Evolutionary conservation across 2,329 filamentous ascomycete genomes (phyloP).

Genomic region (Coleophoma eucalyptorum): DNA sequence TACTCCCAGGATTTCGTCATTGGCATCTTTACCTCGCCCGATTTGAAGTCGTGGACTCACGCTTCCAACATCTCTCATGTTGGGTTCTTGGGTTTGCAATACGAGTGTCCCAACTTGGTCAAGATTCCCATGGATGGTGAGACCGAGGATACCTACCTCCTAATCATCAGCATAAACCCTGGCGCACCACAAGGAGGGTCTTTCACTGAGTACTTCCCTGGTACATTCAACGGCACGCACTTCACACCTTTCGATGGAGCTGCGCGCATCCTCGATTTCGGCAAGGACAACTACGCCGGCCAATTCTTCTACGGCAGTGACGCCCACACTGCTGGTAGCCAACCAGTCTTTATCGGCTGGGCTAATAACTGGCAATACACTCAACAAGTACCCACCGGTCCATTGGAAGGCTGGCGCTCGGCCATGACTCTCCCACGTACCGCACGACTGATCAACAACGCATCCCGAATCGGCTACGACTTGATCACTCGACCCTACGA

Average conservation of each 20-base stretch:
- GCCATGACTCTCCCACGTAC: slow-evolving; percentile 49
- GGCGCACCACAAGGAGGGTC: slow-evolving; percentile 54
- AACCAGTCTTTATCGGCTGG: slow-evolving; percentile 43
- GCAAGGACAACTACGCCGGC: slow-evolving; percentile 51
- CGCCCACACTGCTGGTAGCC: slow-evolving; percentile 26
- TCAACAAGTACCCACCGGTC: slow-evolving; percentile 47
- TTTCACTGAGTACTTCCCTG: slow-evolving; percentile 51
- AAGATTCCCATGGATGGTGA: slow-evolving; percentile 42
- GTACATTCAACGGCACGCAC: slow-evolving; percentile 61
- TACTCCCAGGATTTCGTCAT: slow-evolving; percentile 52
- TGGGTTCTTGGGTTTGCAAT: slow-evolving; percentile 36
- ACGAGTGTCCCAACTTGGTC: slow-evolving; percentile 60
- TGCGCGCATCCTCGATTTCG: slow-evolving; percentile 40
- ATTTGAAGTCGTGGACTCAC: slow-evolving; percentile 55
- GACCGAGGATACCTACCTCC: slow-evolving; percentile 31
- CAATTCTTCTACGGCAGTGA: slow-evolving; percentile 49
- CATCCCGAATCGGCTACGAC: slow-evolving; percentile 46
- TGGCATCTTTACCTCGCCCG: slow-evolving; percentile 56
- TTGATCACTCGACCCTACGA: slow-evolving; percentile 3
- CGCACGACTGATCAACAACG: slow-evolving; percentile 44
- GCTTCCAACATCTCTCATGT: slow-evolving; percentile 55
- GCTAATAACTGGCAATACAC: slow-evolving; percentile 58
- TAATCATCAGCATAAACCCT: slow-evolving; percentile 52
- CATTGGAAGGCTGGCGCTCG: slow-evolving; percentile 47
- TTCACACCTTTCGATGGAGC: slow-evolving; percentile 43